These are phyloP conservation scores for Salix caprea DNA, from an alignment of 345 rosid genomes.

Conservation along the genomic window DNA sequence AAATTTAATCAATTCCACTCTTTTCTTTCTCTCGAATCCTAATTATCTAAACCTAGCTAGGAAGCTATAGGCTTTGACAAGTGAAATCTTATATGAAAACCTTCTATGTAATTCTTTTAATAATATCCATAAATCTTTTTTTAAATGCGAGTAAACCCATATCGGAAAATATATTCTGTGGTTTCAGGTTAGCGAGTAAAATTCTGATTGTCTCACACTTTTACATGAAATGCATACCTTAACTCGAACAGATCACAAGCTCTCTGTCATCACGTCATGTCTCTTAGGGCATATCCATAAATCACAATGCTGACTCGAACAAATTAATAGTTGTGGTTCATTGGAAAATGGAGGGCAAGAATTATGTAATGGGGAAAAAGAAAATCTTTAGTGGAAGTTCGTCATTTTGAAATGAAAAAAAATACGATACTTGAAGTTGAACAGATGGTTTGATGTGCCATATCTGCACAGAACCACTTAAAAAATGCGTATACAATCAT, in stretches of 20 bases:
- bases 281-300: too few species aligned
- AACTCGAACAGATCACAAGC: too few species aligned
- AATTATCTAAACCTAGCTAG: not conserved
- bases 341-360: too few species aligned
- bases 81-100: not conserved
- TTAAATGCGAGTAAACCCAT: too few species aligned
- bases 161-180: too few species aligned
- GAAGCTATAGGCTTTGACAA: not conserved
- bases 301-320: not conserved
- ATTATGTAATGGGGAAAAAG: not conserved
- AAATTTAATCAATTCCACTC: not conserved
- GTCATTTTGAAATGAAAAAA: not conserved
- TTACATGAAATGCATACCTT: too few species aligned
- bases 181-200: too few species aligned
- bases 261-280: too few species aligned
- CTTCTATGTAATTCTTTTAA: not conserved
- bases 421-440: not conserved
- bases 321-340: too few species aligned
- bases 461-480: not conserved
- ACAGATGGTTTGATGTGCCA: slow-evolving; percentile 2
- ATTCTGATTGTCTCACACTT: fast-evolving
- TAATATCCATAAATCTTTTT: not conserved
- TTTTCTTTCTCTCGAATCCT: not conserved
- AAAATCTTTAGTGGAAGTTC: not conserved
- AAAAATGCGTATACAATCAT: not conserved